Conservation (phyloP, 2,329 filamentous ascomycete species). For the Hypoxylon sp. region DNA sequence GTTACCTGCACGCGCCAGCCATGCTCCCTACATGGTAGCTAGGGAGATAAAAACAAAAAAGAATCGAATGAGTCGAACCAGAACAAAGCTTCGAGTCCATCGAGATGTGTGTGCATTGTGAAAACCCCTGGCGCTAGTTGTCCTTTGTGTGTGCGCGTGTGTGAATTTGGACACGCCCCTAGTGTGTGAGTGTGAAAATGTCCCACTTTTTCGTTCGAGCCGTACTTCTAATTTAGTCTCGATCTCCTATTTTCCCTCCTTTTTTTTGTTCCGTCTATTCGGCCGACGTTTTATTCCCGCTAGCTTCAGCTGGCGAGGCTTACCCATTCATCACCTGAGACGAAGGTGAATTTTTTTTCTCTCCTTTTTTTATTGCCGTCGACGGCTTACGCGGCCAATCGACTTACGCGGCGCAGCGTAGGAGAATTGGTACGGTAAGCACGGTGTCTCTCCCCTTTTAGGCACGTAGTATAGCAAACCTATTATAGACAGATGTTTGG, state of each 20-base stretch:
- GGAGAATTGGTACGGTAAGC: not conserved
- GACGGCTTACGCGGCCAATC: constrained; percentile 18
- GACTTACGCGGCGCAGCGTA: constrained; percentile 8
- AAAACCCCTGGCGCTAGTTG: no score
- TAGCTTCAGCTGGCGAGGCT: not conserved
- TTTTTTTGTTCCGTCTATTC: constrained; percentile 3
- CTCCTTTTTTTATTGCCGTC: constrained; percentile 16
- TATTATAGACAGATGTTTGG: not conserved
- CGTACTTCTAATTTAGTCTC: no score
- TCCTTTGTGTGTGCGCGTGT: not conserved
- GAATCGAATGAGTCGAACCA: no score
- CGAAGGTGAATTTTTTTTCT: no score
- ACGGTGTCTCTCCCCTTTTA: not conserved
- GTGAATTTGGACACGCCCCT: not conserved
- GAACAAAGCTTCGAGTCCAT: not conserved
- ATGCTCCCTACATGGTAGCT: constrained; percentile 5
- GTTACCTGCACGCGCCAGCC: constrained; percentile 12
- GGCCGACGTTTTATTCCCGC: not conserved
- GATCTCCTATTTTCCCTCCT: constrained; percentile 1
- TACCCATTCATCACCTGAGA: no score
- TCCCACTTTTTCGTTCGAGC: no score
- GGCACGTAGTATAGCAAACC: not conserved
- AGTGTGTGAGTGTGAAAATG: not conserved
- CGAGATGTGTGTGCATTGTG: constrained; percentile 1
- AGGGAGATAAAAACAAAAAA: constrained; percentile 18